A percentile compares a stretch with the other conserved stretches of the same genome.
Evolutionary conservation across 2,329 filamentous ascomycete genomes (phyloP).

Genomic region (Calonectria fujianensis): DNA sequence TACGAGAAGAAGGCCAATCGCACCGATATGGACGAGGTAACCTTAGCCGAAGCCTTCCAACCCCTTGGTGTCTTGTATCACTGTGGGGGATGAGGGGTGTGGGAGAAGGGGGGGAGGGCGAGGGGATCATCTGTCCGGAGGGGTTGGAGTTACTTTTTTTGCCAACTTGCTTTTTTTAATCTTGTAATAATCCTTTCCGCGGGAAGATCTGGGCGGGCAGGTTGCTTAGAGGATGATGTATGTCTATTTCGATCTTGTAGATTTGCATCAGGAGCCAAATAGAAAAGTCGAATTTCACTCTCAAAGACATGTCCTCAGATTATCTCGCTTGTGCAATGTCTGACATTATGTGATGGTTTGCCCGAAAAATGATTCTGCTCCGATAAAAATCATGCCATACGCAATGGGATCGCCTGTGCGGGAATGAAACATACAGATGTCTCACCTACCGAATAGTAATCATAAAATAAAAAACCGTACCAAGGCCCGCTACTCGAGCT

Average conservation of each 20-base stretch:
- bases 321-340: constrained; percentile 28
- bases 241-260: constrained; percentile 50
- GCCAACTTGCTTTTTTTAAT: constrained; percentile 32
- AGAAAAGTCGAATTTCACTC: constrained; percentile 46
- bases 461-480: constrained; percentile 15
- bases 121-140: background rate
- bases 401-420: constrained; percentile 25
- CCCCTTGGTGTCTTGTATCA: constrained; percentile 12
- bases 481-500: constrained; percentile 27
- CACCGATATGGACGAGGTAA: background rate
- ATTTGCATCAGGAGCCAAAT: constrained; percentile 50
- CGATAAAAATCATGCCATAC: constrained; percentile 21
- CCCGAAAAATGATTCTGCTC: constrained; percentile 21
- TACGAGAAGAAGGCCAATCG: background rate
- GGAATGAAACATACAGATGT: constrained; percentile 26
- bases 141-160: constrained; percentile 38
- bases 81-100: constrained; percentile 4
- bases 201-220: constrained; percentile 43
- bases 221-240: constrained; percentile 43
- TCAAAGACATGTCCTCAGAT: constrained; percentile 36
- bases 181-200: constrained; percentile 35
- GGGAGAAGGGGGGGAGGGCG: background rate
- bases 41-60: constrained; percentile 2
- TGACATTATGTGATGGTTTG: constrained; percentile 30
- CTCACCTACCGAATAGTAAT: constrained; percentile 24